A percentile compares a stretch with the other conserved stretches of the same genome.
These are phyloP conservation scores for Talaromyces piceae DNA, from an alignment of 2,329 filamentous ascomycete species.

Conservation along the genomic window DNA sequence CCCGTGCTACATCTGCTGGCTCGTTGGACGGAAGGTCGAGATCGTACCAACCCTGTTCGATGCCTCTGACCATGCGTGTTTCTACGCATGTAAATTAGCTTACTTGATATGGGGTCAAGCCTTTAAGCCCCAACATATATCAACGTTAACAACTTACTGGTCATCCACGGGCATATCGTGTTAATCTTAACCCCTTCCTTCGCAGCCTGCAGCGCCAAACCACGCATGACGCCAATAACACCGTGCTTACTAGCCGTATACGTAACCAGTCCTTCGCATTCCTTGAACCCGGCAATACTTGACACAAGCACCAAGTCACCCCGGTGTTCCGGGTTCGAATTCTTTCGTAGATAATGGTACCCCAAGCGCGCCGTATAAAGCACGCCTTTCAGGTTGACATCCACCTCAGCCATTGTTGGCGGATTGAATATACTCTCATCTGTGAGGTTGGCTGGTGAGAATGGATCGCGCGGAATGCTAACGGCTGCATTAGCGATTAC, in stretches of 20 bases:
- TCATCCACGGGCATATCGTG: constrained; percentile 15
- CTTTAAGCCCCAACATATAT: neutral
- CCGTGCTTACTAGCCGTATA: constrained; percentile 21
- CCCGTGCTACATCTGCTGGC: constrained; percentile 16
- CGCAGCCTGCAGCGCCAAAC: constrained; percentile 13
- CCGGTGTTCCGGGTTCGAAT: constrained; percentile 1
- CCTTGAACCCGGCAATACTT: constrained; percentile 18
- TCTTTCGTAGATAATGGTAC: constrained; percentile 16
- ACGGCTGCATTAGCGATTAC: constrained; percentile 20
- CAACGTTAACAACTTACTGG: constrained; percentile 7
- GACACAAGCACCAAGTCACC: constrained; percentile 16
- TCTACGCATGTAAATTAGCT: constrained; percentile 5
- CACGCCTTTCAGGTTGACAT: constrained; percentile 16
- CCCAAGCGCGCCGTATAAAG: constrained; percentile 17
- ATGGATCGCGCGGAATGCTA: constrained; percentile 14
- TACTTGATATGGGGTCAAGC: neutral
- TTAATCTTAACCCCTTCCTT: constrained; percentile 12
- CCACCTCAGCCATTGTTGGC: constrained; percentile 15
- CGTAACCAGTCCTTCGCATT: constrained; percentile 14
- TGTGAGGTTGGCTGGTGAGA: constrained; percentile 6
- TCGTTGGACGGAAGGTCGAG: constrained; percentile 17
- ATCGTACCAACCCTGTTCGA: constrained; percentile 18
- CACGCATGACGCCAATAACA: constrained; percentile 19
- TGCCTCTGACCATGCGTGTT: constrained; percentile 13
- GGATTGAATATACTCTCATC: constrained; percentile 14